These are phyloP conservation scores for Neofusicoccum ribis DNA, from an alignment of 2,329 filamentous ascomycete species.

Conservation along the genomic window DNA sequence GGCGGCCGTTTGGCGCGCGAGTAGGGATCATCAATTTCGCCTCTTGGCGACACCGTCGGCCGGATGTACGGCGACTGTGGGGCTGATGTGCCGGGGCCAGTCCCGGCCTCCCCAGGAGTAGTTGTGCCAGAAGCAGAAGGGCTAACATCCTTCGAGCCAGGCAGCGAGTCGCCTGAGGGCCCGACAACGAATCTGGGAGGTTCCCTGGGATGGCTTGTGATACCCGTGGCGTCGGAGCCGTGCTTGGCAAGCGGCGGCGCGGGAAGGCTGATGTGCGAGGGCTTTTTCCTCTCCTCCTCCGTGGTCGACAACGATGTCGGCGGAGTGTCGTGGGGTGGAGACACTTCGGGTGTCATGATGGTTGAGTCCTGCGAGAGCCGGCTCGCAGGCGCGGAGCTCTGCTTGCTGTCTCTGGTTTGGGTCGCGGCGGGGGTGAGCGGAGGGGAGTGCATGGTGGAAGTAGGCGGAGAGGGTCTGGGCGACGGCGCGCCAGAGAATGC, in stretches of 20 bases:
- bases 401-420: conserved; percentile 55
- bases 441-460: conserved; percentile 77
- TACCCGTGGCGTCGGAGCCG: conserved; percentile 11
- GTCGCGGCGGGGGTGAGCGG: conserved; percentile 86
- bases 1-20: conserved; percentile 76
- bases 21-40: conserved; percentile 82
- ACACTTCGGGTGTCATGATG: conserved; percentile 59
- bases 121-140: conserved; percentile 59
- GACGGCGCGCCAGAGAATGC: conserved; percentile 54
- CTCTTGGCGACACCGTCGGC: conserved; percentile 70
- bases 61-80: conserved; percentile 66
- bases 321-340: conserved; percentile 57
- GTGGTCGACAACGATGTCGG: conserved; percentile 42
- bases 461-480: conserved; percentile 65
- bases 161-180: conserved; percentile 55
- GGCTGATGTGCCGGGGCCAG: conserved; percentile 38
- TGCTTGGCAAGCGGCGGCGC: conserved; percentile 29
- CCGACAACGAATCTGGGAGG: conserved; percentile 59
- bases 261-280: conserved; percentile 38
- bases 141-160: conserved; percentile 58
- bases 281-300: conserved; percentile 18
- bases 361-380: conserved; percentile 41
- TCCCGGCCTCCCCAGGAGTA: conserved; percentile 45
- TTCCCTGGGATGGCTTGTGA: conserved; percentile 50
- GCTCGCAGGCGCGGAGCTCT: conserved; percentile 28